Base-by-base conservation (phyloP, 2,329 filamentous ascomycete species). In the Ambrosiella xylebori region DNA sequence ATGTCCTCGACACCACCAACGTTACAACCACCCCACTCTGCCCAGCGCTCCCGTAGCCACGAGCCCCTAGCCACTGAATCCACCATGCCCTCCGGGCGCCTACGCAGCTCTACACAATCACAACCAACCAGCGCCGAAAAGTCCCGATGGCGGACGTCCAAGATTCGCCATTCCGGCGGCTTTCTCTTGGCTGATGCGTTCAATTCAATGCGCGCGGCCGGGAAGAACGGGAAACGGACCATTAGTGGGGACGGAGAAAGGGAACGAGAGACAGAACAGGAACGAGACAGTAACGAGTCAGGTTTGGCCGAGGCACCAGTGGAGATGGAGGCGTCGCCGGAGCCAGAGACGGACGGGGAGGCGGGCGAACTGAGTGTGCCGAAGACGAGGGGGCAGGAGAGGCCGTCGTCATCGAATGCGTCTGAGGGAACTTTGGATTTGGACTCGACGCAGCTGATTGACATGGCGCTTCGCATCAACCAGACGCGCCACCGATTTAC, bases 401-500 rank as follows among this genome's bases (percentile, higher is more conserved):
- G 27, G 27, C 27, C 27, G 27, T 27, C 27, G 3, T 27, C 27
- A 3, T 27, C 27, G 27, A 27, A 27, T 27, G 27, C 27, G 27
- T 27, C 27, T 27, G 27, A 27, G 27, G 27, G 3, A 27, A 64
- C 68, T 4, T 67, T 86, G 17, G 81, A 88, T 64, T 76, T 85
- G 61, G 90, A 96, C 65, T 85, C 90, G 7, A 81, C 85, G 3
- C 87, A 95, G 68, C 94, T 97, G 62, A 88, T 97, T 47, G 89
- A 89, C 65, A 86, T 97, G 79, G 91, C 91, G 1, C 71, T 97
- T 64, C 93, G 85, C 63, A 71, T 97, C 54, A 95, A 86, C 71
- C 88, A 96, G 69, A 87, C 84, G 65, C 80, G 82, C 63, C 80
- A 81, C 66, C 76, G 76, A 70, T 86, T 74, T 61, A 80, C 72